Percentiles rank a stretch among this genome's conserved stretches.
These are phyloP conservation scores for Hydrangea macrophylla DNA, from an alignment of 148 eudicot species.

Conservation along the genomic window DNA sequence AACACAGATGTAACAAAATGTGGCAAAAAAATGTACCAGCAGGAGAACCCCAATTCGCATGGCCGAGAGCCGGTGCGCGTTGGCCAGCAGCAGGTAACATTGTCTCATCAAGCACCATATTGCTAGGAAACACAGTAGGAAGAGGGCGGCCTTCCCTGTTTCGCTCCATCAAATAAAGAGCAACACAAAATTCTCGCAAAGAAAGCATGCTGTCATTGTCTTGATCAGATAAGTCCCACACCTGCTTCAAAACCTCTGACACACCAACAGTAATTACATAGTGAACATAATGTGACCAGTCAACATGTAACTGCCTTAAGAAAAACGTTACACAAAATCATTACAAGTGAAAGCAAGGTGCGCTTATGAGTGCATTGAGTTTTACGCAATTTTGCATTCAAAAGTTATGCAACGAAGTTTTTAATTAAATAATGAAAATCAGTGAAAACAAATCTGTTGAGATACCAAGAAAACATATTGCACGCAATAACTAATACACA, in stretches of 20 bases:
- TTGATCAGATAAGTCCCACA: constrained; percentile 99
- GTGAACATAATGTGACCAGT: constrained; percentile 13
- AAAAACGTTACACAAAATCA: not conserved
- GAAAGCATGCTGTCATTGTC: constrained; percentile 99
- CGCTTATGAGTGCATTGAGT: no score
- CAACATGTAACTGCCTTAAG: not conserved
- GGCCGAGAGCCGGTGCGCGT: constrained; percentile 49
- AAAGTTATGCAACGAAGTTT: no score
- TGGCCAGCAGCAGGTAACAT: constrained; percentile 51
- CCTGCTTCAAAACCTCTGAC: constrained; percentile 94
- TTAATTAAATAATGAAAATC: no score
- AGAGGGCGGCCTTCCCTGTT: constrained; percentile 93
- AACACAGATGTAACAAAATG: no score
- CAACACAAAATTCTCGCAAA: constrained; percentile 91
- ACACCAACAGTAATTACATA: constrained; percentile 29
- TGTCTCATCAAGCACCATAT: constrained; percentile 47
- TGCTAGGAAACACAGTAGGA: constrained; percentile 65
- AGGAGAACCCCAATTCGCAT: constrained; percentile 58
- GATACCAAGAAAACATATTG: no score
- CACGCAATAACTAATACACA: no score
- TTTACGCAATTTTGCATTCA: no score
- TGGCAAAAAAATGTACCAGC: constrained; percentile 62
- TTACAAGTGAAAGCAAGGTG: no score
- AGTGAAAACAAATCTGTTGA: no score
- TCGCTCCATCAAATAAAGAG: constrained; percentile 95